phyloP scores from a whole-genome alignment of 805 yeast genomes.

The Pachysolen tannophilus region DNA sequence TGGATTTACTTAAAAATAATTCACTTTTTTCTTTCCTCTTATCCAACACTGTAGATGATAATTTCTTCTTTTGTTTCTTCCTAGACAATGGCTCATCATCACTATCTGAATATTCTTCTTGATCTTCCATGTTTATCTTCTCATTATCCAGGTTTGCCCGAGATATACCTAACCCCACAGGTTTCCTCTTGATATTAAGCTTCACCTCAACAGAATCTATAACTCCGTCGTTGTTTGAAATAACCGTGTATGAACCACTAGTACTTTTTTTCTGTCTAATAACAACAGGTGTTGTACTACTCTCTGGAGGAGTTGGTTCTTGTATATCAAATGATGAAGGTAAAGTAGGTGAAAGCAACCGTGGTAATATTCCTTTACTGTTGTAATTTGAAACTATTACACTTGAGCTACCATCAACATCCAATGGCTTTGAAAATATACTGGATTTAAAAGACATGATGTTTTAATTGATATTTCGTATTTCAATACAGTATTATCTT shows the following conservation, averaged over 20 bases:
- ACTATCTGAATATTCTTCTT: background rate
- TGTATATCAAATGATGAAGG: conserved; percentile 1
- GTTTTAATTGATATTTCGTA: background rate
- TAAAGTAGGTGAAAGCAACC: conserved; percentile 6
- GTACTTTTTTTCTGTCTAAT: background rate
- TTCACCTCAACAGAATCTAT: background rate
- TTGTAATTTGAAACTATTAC: background rate
- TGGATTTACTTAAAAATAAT: conserved; percentile 8
- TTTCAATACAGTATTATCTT: no score
- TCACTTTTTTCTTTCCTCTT: conserved; percentile 8
- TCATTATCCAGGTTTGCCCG: no score
- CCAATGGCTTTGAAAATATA: conserved; percentile 2
- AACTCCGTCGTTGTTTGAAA: background rate
- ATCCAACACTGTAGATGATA: background rate
- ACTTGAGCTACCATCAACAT: background rate
- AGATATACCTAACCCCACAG: background rate
- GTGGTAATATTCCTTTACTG: conserved; percentile 5
- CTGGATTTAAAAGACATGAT: conserved; percentile 8
- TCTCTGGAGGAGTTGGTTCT: background rate
- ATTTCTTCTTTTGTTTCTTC: background rate
- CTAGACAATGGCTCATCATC: conserved; percentile 1
- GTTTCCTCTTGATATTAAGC: background rate
- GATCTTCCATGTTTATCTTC: background rate
- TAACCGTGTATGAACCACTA: conserved; percentile 2
- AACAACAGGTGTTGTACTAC: background rate